A percentile compares a stretch with the other conserved stretches of the same genome.
phyloP scores from a whole-genome alignment of 2,329 filamentous ascomycete genomes.

The Blastomyces percursus region DNA sequence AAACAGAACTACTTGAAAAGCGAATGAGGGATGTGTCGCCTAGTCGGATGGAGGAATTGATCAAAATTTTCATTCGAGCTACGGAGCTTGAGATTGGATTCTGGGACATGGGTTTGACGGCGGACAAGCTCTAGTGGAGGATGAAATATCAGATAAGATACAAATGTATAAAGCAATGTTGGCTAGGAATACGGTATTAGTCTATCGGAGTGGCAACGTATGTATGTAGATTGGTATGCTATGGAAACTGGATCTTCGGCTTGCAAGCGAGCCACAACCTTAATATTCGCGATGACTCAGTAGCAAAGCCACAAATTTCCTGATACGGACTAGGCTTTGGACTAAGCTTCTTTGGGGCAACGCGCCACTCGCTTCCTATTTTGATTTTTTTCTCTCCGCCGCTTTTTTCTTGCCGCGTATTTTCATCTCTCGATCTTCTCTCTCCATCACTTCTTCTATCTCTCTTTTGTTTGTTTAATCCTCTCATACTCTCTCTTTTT shows the following conservation, averaged over 20 bases:
- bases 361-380: conserved; percentile 7
- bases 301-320: neutral
- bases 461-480: conserved; percentile 23
- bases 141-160: neutral
- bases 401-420: conserved; percentile 3
- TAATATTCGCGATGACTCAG: neutral
- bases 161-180: neutral
- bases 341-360: conserved; percentile 9
- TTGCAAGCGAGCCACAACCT: too few relatives aligned
- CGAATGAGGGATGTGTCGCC: conserved; percentile 63
- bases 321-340: neutral
- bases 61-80: conserved; percentile 76
- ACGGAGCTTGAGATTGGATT: conserved; percentile 68
- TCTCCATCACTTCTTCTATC: conserved; percentile 10
- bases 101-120: conserved; percentile 56
- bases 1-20: conserved; percentile 59
- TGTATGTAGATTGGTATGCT: neutral
- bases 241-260: too few relatives aligned
- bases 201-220: neutral
- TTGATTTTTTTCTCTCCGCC: conserved; percentile 17
- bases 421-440: neutral
- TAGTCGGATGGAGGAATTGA: conserved; percentile 65
- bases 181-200: neutral
- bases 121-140: conserved; percentile 3
- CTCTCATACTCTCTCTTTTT: conserved; percentile 16